These are phyloP conservation scores for Daedaleopsis sinensis DNA, from an alignment of 768 basidiomycete genomes.

Conservation along the genomic window DNA sequence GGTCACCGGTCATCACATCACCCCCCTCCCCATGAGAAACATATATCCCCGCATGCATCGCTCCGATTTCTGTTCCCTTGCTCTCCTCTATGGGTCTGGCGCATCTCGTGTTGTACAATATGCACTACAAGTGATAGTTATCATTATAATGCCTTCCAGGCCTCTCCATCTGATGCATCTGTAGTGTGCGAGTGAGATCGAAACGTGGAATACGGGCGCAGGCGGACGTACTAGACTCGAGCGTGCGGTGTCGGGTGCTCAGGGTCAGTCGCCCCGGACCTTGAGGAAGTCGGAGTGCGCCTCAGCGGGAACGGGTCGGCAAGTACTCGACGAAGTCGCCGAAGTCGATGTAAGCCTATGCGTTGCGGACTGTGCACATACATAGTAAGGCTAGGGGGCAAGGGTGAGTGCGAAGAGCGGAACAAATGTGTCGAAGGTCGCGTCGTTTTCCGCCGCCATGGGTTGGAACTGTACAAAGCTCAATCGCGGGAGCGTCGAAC, in stretches of 20 bases:
- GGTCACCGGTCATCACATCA: too few species aligned
- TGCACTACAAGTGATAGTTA: too few species aligned
- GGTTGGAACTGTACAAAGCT: slow-evolving; percentile 66
- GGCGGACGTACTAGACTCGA: slow-evolving; percentile 51
- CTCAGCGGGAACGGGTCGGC: slow-evolving; percentile 49
- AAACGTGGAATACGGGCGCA: slow-evolving; percentile 34
- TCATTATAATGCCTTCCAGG: too few species aligned
- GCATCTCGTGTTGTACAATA: too few species aligned
- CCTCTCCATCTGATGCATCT: too few species aligned
- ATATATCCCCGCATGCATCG: not conserved
- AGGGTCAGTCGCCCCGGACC: slow-evolving; percentile 48
- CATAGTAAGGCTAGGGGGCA: too few species aligned
- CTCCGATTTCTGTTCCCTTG: too few species aligned
- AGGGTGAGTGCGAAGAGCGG: slow-evolving; percentile 47
- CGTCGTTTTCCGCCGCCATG: slow-evolving; percentile 50
- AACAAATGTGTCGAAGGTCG: slow-evolving; percentile 64
- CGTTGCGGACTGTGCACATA: slow-evolving; percentile 63
- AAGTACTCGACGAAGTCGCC: slow-evolving; percentile 58
- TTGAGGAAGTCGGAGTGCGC: slow-evolving; percentile 39
- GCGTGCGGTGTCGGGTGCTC: not conserved
- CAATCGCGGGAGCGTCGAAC: not conserved
- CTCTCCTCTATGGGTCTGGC: too few species aligned
- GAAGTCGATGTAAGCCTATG: slow-evolving; percentile 64
- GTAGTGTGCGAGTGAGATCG: too few species aligned
- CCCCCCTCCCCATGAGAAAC: too few species aligned